phyloP scores from a whole-genome alignment of 1,284 basidiomycete species.

The Trichosporon ovoides region DNA sequence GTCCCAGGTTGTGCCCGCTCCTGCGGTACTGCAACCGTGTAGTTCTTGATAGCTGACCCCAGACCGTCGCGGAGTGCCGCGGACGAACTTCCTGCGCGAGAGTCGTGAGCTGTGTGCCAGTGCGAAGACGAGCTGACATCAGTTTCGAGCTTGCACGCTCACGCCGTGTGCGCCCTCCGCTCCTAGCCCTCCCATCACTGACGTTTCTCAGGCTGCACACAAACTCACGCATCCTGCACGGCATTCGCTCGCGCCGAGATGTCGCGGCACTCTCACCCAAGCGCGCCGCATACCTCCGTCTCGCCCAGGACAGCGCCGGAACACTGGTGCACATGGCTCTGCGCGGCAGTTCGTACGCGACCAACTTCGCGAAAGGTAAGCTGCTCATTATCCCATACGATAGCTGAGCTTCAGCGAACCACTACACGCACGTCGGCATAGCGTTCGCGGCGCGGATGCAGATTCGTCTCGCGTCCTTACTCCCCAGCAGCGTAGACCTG shows the following conservation, averaged over 20 bases:
- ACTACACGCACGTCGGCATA: conserved; percentile 35
- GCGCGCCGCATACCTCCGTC: conserved; percentile 22
- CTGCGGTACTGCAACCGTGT: neutral
- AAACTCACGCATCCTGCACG: conserved; percentile 35
- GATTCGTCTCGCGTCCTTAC: conserved; percentile 36
- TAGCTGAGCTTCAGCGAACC: conserved; percentile 21
- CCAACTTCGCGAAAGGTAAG: conserved; percentile 19
- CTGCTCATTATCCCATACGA: neutral
- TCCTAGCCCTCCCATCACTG: neutral
- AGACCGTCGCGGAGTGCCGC: conserved; percentile 8
- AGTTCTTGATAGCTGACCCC: neutral
- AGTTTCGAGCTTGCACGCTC: conserved; percentile 20
- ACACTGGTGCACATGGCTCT: conserved; percentile 30
- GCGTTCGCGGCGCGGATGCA: conserved; percentile 41
- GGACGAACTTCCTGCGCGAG: conserved; percentile 16
- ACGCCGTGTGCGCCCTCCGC: conserved; percentile 12
- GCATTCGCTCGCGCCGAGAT: conserved; percentile 28
- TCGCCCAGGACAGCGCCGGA: conserved; percentile 28
- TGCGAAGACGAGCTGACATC: conserved; percentile 2
- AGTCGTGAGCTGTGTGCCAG: conserved; percentile 1
- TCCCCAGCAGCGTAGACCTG: conserved; percentile 36
- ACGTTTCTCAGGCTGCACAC: conserved; percentile 20
- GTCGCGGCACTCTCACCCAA: conserved; percentile 25
- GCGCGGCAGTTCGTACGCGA: conserved; percentile 27
- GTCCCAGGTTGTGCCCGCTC: no score